These are phyloP conservation scores for Candida sphagnicola DNA, from an alignment of 805 yeast species.

Conservation along the genomic window DNA sequence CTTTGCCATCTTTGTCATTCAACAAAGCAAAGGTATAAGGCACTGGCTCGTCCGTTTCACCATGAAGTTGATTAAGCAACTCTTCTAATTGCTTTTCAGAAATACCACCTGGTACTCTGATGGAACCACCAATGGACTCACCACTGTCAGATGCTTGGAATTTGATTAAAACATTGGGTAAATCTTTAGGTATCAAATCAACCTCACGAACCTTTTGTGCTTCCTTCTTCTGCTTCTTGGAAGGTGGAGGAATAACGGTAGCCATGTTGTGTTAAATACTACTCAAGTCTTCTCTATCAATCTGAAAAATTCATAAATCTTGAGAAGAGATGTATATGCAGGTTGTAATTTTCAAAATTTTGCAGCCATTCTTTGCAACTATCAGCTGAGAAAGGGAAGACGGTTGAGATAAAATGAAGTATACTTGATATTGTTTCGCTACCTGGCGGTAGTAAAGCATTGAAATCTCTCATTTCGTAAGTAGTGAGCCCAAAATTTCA, in stretches of 20 bases:
- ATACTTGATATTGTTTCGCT: too few species aligned
- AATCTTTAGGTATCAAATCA: constrained; percentile 65
- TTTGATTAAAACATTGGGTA: constrained; percentile 83
- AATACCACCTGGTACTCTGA: constrained; percentile 88
- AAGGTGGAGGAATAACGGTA: constrained; percentile 88
- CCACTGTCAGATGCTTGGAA: constrained; percentile 95
- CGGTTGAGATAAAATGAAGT: too few species aligned
- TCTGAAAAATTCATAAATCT: constrained; percentile 1
- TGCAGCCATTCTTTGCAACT: background rate
- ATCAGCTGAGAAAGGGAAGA: too few species aligned
- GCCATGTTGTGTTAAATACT: constrained; percentile 53
- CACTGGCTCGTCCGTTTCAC: constrained; percentile 72
- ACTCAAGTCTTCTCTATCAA: background rate
- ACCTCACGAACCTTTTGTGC: constrained; percentile 82
- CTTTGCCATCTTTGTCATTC: constrained; percentile 33
- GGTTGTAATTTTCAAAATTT: background rate
- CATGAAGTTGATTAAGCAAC: constrained; percentile 74
- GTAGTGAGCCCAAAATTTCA: constrained; percentile 20
- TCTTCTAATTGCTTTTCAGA: constrained; percentile 85
- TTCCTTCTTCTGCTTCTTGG: constrained; percentile 78
- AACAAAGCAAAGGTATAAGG: constrained; percentile 84
- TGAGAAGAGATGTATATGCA: constrained; percentile 5
- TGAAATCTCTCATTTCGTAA: constrained; percentile 6
- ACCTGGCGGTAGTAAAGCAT: background rate
- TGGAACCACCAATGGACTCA: constrained; percentile 73